phyloP scores from a whole-genome alignment of 2,329 filamentous ascomycete genomes.

The Botrytis hyacinthi region DNA sequence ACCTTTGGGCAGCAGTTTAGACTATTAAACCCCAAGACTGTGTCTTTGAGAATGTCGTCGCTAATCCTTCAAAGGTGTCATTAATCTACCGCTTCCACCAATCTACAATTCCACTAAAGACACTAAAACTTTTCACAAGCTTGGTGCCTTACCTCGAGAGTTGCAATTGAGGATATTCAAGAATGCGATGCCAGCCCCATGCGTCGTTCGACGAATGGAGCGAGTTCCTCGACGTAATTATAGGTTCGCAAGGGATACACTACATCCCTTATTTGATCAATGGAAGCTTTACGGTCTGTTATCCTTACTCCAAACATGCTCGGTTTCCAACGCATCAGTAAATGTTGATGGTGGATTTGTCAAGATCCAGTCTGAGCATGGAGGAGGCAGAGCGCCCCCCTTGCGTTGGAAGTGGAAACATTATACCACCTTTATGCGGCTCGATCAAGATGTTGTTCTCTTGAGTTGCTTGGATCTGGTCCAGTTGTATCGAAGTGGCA shows the following conservation, averaged over 20 bases:
- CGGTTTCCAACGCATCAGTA: neutral
- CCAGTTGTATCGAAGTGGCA: rapidly evolving
- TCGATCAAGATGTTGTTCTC: neutral
- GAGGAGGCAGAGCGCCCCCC: neutral
- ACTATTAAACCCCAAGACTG: neutral
- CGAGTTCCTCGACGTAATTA: too few relatives aligned
- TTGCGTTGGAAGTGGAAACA: neutral
- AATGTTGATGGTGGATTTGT: neutral
- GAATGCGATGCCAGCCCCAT: neutral
- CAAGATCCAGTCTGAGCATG: neutral
- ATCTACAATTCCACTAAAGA: rapidly evolving
- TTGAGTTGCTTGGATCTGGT: rapidly evolving
- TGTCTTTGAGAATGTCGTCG: rapidly evolving
- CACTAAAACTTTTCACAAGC: neutral
- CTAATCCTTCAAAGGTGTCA: neutral
- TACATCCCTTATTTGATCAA: neutral
- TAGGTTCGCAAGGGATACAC: rapidly evolving
- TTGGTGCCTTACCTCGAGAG: neutral
- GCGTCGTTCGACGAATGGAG: neutral
- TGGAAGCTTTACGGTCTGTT: too few relatives aligned
- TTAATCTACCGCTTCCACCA: neutral
- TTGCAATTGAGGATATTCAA: neutral
- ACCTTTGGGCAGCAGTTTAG: neutral
- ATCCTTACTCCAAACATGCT: neutral
- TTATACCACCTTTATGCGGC: neutral